phyloP scores from a whole-genome alignment of 1,284 basidiomycete species.

The Blastosporella zonata region DNA sequence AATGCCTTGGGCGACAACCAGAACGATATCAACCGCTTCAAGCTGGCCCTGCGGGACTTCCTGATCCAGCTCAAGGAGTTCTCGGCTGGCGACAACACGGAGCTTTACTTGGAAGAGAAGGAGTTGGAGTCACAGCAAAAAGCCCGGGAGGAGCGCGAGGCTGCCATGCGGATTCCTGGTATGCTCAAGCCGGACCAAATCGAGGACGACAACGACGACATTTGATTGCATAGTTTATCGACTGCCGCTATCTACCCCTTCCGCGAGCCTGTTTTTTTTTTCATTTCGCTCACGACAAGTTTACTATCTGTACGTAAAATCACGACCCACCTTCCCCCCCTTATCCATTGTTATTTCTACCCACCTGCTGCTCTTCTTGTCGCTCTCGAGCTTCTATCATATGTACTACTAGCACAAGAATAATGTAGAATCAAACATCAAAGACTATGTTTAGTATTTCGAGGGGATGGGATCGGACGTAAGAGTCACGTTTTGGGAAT shows the following conservation, averaged over 20 bases:
- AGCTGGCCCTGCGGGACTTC: conserved; percentile 91
- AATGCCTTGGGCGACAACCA: conserved; percentile 83
- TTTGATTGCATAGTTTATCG: conserved; percentile 41
- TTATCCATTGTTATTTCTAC: conserved; percentile 24
- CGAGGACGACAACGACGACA: conserved; percentile 88
- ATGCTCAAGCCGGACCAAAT: conserved; percentile 96
- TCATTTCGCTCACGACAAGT: conserved; percentile 19
- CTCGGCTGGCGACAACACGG: conserved; percentile 57
- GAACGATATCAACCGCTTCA: conserved; percentile 90
- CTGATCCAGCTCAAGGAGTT: conserved; percentile 93
- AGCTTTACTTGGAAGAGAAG: conserved; percentile 94
- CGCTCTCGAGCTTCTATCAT: conserved; percentile 26
- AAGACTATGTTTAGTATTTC: conserved; percentile 11
- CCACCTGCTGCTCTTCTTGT: conserved; percentile 20
- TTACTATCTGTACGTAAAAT: conserved; percentile 26
- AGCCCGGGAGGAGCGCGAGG: conserved; percentile 79
- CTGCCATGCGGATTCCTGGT: conserved; percentile 94
- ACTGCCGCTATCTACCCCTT: conserved; percentile 19
- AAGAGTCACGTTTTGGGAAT: conserved; percentile 12
- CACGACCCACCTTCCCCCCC: conserved; percentile 24
- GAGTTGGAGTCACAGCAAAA: conserved; percentile 76
- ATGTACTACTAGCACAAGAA: conserved; percentile 38
- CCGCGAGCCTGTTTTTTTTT: conserved; percentile 5
- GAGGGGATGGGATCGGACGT: not conserved
- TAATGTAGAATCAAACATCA: conserved; percentile 33